Evolutionary conservation across 2,329 filamentous ascomycete genomes (phyloP).

Genomic region (Fusarium guadeloupense): DNA sequence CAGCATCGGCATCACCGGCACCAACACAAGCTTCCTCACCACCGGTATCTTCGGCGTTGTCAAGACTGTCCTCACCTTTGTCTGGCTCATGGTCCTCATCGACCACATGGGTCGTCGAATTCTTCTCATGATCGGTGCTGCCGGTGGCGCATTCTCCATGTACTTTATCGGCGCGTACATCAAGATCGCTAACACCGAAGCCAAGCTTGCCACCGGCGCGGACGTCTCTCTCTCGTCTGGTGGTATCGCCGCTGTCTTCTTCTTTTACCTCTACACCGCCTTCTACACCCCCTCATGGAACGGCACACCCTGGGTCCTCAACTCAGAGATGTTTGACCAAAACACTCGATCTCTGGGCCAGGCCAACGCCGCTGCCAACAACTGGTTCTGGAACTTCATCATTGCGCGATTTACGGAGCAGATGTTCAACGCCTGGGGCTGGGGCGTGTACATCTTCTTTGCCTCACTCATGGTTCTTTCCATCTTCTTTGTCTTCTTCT

Average conservation of each 20-base stretch:
- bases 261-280: slow-evolving; percentile 64
- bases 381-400: slow-evolving; percentile 79
- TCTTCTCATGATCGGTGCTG: slow-evolving; percentile 70
- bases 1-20: slow-evolving; percentile 57
- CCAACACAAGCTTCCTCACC: slow-evolving; percentile 60
- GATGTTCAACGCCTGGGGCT: slow-evolving; percentile 68
- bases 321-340: slow-evolving; percentile 78
- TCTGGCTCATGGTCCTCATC: slow-evolving; percentile 76
- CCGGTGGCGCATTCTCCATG: slow-evolving; percentile 74
- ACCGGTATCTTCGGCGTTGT: slow-evolving; percentile 82
- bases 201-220: slow-evolving; percentile 44
- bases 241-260: slow-evolving; percentile 73
- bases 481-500: slow-evolving; percentile 68
- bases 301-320: slow-evolving; percentile 79
- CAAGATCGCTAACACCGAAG: slow-evolving; percentile 59
- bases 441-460: slow-evolving; percentile 76
- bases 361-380: slow-evolving; percentile 74
- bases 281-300: slow-evolving; percentile 80
- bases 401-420: slow-evolving; percentile 73
- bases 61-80: slow-evolving; percentile 73
- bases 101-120: slow-evolving; percentile 65
- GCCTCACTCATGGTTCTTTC: slow-evolving; percentile 68
- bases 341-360: slow-evolving; percentile 72
- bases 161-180: slow-evolving; percentile 61
- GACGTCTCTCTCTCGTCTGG: slow-evolving; percentile 50